Percentiles rank a stretch among this genome's conserved stretches.
phyloP scores from a whole-genome alignment of 176 grass and related monocot species.

The Puccinellia tenuiflora region DNA sequence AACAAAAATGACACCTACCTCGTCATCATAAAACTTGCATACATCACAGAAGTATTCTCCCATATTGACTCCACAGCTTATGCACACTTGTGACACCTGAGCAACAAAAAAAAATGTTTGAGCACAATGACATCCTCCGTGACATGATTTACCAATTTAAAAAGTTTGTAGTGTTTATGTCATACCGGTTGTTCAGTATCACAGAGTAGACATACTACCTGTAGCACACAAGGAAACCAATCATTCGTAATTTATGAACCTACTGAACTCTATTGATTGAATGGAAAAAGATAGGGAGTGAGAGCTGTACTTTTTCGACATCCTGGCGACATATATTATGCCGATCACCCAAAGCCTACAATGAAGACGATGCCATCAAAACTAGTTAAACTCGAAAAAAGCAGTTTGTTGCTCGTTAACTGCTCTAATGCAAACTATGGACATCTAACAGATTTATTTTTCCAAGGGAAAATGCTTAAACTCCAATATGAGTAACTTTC shows the following conservation, averaged over 20 bases:
- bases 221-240: conserved; percentile 33
- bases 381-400: not conserved
- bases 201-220: conserved; percentile 91
- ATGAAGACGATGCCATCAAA: conserved; percentile 3
- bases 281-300: conserved; percentile 5
- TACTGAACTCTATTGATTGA: conserved; percentile 13
- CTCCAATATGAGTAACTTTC: not conserved
- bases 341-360: conserved; percentile 52
- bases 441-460: not conserved
- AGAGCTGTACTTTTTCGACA: conserved; percentile 60
- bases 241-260: conserved; percentile 21
- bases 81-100: conserved; percentile 81
- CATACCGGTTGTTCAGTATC: conserved; percentile 69
- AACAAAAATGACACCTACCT: conserved; percentile 48
- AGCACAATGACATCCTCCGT: not conserved
- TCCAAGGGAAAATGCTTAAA: not conserved
- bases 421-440: not conserved
- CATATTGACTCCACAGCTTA: conserved; percentile 92
- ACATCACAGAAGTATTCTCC: conserved; percentile 86
- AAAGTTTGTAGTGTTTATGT: not conserved
- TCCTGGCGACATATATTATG: conserved; percentile 83
- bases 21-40: conserved; percentile 99
- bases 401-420: not conserved
- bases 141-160: not conserved
- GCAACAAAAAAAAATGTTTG: conserved; percentile 17